These are phyloP conservation scores for Umbelopsis ramanniana DNA, from an alignment of 192 early-diverging fungal genomes.

Conservation along the genomic window DNA sequence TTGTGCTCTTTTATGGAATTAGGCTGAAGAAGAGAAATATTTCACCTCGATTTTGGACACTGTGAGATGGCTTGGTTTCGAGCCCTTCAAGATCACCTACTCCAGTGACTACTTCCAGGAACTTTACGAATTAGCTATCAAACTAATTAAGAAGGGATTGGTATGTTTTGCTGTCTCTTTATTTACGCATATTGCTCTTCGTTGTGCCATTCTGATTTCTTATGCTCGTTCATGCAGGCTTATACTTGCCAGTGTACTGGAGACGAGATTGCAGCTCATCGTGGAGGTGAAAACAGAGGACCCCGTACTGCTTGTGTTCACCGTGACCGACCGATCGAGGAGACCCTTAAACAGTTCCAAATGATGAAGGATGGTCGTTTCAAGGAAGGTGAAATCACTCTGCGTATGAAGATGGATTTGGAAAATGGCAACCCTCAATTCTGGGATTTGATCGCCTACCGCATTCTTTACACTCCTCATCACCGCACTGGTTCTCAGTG, in stretches of 20 bases:
- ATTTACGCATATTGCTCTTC: too few relatives aligned
- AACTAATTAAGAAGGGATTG: slow-evolving; percentile 84
- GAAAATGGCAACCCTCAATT: slow-evolving; percentile 97
- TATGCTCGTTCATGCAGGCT: slow-evolving; percentile 15
- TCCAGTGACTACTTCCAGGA: slow-evolving; percentile 98
- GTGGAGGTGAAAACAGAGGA: slow-evolving; percentile 91
- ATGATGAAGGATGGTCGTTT: slow-evolving; percentile 99
- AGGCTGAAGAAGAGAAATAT: slow-evolving; percentile 96
- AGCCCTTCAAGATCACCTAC: slow-evolving; percentile 91
- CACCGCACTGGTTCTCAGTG: slow-evolving; percentile 91
- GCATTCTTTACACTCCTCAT: slow-evolving; percentile 90
- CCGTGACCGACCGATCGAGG: slow-evolving; percentile 88
- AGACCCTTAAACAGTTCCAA: slow-evolving; percentile 92
- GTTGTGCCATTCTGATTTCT: not conserved
- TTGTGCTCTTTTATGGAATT: not conserved
- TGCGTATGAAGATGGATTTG: slow-evolving; percentile 99
- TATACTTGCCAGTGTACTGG: slow-evolving; percentile 93
- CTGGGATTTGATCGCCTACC: slow-evolving; percentile 99
- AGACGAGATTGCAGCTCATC: slow-evolving; percentile 88
- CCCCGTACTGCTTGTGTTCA: slow-evolving; percentile 88
- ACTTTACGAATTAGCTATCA: slow-evolving; percentile 93
- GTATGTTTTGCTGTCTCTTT: slow-evolving; percentile 1
- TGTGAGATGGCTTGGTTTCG: slow-evolving; percentile 94
- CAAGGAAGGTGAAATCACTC: slow-evolving; percentile 83
- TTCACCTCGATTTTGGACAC: slow-evolving; percentile 94